Evolutionary conservation across 2,329 filamentous ascomycete genomes (phyloP).

Genomic region (Fusarium proliferatum): DNA sequence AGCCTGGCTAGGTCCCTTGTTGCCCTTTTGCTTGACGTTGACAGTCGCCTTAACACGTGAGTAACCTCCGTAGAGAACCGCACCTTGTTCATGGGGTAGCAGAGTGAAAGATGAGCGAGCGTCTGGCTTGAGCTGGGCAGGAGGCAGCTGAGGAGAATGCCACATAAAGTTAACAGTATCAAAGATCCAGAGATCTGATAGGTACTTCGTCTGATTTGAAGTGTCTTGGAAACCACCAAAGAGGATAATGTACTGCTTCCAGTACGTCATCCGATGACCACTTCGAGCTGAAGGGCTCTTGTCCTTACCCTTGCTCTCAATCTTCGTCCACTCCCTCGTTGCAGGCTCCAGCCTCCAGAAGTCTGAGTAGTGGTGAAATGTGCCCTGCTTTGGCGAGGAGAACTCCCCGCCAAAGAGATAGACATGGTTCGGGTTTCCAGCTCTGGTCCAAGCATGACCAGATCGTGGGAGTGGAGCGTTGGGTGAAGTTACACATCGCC

Average conservation of each 20-base stretch:
- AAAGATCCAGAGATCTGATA: constrained; percentile 95
- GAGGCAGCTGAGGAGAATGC: constrained; percentile 79
- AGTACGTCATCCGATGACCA: constrained; percentile 96
- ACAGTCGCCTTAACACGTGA: constrained; percentile 84
- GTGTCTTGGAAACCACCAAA: constrained; percentile 99
- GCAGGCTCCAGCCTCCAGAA: constrained; percentile 93
- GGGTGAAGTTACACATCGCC: constrained; percentile 89
- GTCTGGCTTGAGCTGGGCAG: constrained; percentile 88
- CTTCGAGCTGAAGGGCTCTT: constrained; percentile 86
- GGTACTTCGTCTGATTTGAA: constrained; percentile 91
- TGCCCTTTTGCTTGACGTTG: constrained; percentile 63
- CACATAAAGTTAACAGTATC: constrained; percentile 89
- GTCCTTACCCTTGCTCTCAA: constrained; percentile 82
- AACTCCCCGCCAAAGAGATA: constrained; percentile 98
- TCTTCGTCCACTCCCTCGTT: constrained; percentile 87
- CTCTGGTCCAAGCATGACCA: constrained; percentile 94
- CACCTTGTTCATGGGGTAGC: constrained; percentile 88
- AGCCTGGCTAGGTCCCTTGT: constrained; percentile 68
- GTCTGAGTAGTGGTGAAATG: constrained; percentile 99
- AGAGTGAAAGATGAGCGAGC: constrained; percentile 91
- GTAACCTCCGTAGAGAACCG: constrained; percentile 93
- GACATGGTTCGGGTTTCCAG: constrained; percentile 83
- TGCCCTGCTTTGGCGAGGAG: constrained; percentile 94
- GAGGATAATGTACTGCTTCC: constrained; percentile 94
- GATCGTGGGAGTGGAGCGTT: constrained; percentile 91